Base-by-base conservation (phyloP, 1,284 basidiomycete genomes). In the Hymenochaete sp. region DNA sequence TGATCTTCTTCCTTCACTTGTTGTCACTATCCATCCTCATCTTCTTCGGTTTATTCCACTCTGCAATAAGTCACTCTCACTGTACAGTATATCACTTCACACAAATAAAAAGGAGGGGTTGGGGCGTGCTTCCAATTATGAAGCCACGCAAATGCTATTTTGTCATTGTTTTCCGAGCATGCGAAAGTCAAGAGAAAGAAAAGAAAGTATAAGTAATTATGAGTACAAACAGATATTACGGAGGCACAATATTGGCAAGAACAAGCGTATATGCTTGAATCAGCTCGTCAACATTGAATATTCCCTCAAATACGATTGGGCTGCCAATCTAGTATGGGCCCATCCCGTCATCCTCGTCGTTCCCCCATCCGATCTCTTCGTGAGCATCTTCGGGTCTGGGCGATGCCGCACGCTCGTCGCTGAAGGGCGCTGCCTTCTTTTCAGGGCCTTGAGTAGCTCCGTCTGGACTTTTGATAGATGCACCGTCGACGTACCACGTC, bases 401-500 rank as follows among this genome's bases (percentile, higher is more conserved):
- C 21, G 53, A 54, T 24, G 45, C 33, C 33, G 53, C 53, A 1
- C 49, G 54, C 22, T 54, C 54, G 14, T 48, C 52, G 19, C 16
- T 50, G 3, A 45, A n/a, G 4, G 28, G 46, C 19, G 41, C 29
- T 3, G 18, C 46, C 36, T 46, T 50, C 40, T 37, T 29, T 13
- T 48, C 49, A 19, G 59, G 40, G 21, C 8, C 32, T n/a, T 35
- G 28, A 31, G 14, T 14, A 14, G 28, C 14, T 14, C 14, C 14
- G 5, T n/a, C 14, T 11, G 54, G 27, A 19, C 51, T 16, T 5
- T 47, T 48, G 9, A 54, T 52, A 2, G 53, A 36, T n/a, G 50
- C 53, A 40, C 61, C 59, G 31, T 62, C 67, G n/a, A 67, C 66
- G 53, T 73, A 71, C 84, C 84, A 87, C 6, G 71, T 67, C 37